Evolutionary conservation across 306 rosid genomes (phyloP), one percentile per base, ranked within the genome.

Genomic region (Lathyrus aphaca): DNA sequence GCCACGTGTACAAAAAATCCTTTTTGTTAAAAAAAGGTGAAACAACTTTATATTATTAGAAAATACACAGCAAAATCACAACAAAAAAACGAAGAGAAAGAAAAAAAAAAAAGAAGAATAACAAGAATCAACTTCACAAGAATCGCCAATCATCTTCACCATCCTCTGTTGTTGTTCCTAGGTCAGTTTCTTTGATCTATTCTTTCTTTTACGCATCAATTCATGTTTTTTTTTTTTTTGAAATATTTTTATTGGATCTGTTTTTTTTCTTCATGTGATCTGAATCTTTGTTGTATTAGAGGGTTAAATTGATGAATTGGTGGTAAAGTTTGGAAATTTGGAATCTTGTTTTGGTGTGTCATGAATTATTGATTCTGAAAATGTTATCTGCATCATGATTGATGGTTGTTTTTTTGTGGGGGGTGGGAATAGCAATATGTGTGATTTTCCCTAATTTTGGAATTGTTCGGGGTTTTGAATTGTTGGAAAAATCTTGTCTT

Each of bases 41-140:
- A 77, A 77, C 72, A 19, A 32, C 76, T 69, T 77, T 70, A 70
- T 69, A 77, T 77, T 53, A 77, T 77, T 77, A 77, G 76, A 70
- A 69, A 63, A 68, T 17, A 16, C 66, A 48, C 45, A 71, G 63
- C 62, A 71, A 37, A 43, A 70, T 63, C 67, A n/a, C 49, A 63
- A 45, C 64, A 59, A 45, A 49, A 35, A 60, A 19, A n/a, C n/a
- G n/a, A 21, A 49, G 12, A 35, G 13, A 56, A 43, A 55, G 19
- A 30, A 43, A 37, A 10, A 37, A 32, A 1, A 37, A 18, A 14
- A 65, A 68, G 50, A 40, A 62, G 66, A 61, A 76, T 9, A 62
- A 61, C 49, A 65, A 76, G 57, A 42, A 69, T 40, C 50, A 76
- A 61, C 49, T 57, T 30, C 40, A 32, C 76, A 37, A 68, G 14